A percentile compares a stretch with the other conserved stretches of the same genome.
Conservation (phyloP, 2,329 filamentous ascomycete species). For the Stemphylium vesicarium region DNA sequence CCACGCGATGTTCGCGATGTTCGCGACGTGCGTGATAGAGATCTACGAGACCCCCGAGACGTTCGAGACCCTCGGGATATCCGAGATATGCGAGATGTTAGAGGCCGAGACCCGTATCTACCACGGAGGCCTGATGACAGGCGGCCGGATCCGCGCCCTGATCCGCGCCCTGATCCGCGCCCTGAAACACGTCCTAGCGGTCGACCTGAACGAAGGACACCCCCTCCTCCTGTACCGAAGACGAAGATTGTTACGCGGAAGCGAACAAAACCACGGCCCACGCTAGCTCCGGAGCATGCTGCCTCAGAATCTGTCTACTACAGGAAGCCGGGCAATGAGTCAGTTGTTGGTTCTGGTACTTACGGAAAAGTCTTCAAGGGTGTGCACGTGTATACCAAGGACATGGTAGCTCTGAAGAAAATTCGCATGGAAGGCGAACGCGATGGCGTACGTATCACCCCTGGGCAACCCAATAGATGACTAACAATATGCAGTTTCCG, state of each 20-base stretch:
- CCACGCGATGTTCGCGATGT: slow-evolving; percentile 18
- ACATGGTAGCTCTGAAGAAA: slow-evolving; percentile 83
- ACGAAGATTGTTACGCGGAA: slow-evolving; percentile 69
- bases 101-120: slow-evolving; percentile 37
- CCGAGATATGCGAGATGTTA: slow-evolving; percentile 32
- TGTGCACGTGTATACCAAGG: slow-evolving; percentile 88
- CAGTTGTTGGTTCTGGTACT: slow-evolving; percentile 91
- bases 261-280: slow-evolving; percentile 73
- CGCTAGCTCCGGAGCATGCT: slow-evolving; percentile 73
- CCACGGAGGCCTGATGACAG: slow-evolving; percentile 36
- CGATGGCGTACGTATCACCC: slow-evolving; percentile 65
- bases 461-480: not conserved
- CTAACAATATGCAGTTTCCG: slow-evolving; percentile 64
- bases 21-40: slow-evolving; percentile 31
- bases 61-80: slow-evolving; percentile 21
- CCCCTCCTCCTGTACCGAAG: slow-evolving; percentile 50
- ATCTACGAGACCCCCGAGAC: slow-evolving; percentile 12
- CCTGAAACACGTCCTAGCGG: slow-evolving; percentile 46
- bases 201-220: slow-evolving; percentile 45
- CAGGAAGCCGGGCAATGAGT: slow-evolving; percentile 95
- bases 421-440: slow-evolving; percentile 93
- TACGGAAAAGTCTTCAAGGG: slow-evolving; percentile 96
- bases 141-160: slow-evolving; percentile 30
- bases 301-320: slow-evolving; percentile 90
- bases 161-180: slow-evolving; percentile 25